Evolutionary conservation across 2,329 filamentous ascomycete genomes (phyloP).

Genomic region (Lachnellula willkommii): DNA sequence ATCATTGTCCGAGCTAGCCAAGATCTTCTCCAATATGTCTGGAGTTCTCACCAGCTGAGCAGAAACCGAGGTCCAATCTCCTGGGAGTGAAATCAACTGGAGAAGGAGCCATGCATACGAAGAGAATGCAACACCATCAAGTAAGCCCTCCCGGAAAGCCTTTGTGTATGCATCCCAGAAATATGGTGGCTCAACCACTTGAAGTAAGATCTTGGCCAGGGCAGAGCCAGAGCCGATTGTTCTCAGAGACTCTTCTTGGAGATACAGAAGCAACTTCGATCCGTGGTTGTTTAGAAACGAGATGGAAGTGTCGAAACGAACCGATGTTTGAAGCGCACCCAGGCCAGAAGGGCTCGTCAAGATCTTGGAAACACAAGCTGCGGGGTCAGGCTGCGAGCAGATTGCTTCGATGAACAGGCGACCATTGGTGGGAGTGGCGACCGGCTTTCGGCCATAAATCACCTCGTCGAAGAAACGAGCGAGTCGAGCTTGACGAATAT

Average conservation of each 20-base stretch:
- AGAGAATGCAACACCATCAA: constrained; percentile 29
- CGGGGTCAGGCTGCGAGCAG: constrained; percentile 36
- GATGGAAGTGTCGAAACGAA: constrained; percentile 40
- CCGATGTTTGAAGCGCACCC: constrained; percentile 34
- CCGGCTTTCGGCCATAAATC: constrained; percentile 34
- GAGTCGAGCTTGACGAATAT: constrained; percentile 24
- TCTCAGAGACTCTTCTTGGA: constrained; percentile 27
- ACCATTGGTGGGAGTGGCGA: constrained; percentile 36
- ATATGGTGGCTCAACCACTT: constrained; percentile 45
- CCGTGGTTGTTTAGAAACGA: constrained; percentile 40
- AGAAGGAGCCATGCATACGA: constrained; percentile 39
- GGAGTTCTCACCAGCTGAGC: constrained; percentile 27
- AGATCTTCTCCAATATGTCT: constrained; percentile 19
- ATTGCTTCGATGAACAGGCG: constrained; percentile 46
- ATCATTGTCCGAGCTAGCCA: constrained; percentile 17
- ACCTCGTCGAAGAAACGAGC: constrained; percentile 37
- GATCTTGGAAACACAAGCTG: constrained; percentile 38
- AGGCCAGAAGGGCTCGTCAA: constrained; percentile 33
- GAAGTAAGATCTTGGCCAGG: constrained; percentile 40
- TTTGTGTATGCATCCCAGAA: constrained; percentile 40
- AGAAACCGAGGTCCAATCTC: constrained; percentile 21
- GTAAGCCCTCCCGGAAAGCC: constrained; percentile 23
- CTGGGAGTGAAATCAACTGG: constrained; percentile 39
- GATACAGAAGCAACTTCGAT: constrained; percentile 32
- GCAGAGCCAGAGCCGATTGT: constrained; percentile 27